Evolutionary conservation across 768 basidiomycete species (phyloP).

Genomic region (Suillus occidentalis): DNA sequence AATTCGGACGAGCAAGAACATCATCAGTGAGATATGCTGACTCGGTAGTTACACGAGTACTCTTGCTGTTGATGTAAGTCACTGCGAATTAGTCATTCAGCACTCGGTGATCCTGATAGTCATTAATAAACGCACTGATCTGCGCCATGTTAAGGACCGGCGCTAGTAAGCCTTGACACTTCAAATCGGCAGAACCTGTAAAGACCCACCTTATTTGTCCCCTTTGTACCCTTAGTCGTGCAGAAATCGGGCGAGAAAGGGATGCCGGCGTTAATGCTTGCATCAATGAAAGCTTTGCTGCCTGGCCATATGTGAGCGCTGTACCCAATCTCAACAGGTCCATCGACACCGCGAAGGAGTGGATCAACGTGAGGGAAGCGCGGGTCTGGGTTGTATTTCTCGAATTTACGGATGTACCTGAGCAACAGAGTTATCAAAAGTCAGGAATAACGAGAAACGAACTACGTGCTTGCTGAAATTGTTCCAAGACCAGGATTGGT

Average conservation of each 20-base stretch:
- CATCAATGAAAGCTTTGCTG: constrained; percentile 53
- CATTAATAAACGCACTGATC: constrained; percentile 40
- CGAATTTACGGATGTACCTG: constrained; percentile 74
- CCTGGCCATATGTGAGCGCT: constrained; percentile 46
- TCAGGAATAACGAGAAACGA: background rate
- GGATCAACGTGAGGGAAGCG: constrained; percentile 50
- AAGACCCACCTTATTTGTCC: constrained; percentile 55
- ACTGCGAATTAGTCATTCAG: constrained; percentile 40
- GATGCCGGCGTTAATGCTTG: constrained; percentile 52
- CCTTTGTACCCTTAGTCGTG: constrained; percentile 54
- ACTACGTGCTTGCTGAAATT: constrained; percentile 47
- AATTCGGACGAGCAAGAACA: constrained; percentile 63
- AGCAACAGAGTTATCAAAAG: background rate
- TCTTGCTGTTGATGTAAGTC: constrained; percentile 60
- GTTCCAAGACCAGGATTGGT: constrained; percentile 56
- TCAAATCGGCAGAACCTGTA: background rate
- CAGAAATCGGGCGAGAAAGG: constrained; percentile 57
- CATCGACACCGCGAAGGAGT: constrained; percentile 45
- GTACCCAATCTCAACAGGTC: constrained; percentile 63
- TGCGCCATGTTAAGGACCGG: constrained; percentile 13
- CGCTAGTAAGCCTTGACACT: background rate
- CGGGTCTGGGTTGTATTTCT: constrained; percentile 52
- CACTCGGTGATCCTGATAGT: background rate
- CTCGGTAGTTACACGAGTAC: constrained; percentile 61
- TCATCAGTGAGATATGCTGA: constrained; percentile 64